Base-by-base conservation (phyloP, 768 basidiomycete genomes). In the Boletus rubropictus region DNA sequence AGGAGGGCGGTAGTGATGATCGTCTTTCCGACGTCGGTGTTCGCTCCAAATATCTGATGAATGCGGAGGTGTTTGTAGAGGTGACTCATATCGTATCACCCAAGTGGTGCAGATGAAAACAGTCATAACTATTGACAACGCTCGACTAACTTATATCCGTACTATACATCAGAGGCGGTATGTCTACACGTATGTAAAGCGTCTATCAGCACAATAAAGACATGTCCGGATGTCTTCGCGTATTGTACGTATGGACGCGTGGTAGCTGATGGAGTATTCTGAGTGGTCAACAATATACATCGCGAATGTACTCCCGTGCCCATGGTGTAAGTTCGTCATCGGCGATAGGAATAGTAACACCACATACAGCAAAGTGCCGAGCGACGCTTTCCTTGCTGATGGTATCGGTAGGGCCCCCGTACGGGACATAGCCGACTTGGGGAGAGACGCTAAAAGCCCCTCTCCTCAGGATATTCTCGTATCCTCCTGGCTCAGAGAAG, bases 1-100 rank as follows among this genome's bases (percentile, higher is more conserved):
- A 84, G 79, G 29, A 98, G 80, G 1, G 89, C 89, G 2, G 92
- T 80, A 1, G 90, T 86, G 44, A 97, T 71, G 48, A 97, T 77
- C 0, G 94, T 96, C 69, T 98, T 97, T 22, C 95, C 95, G 41
- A 97, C 93, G 66, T 92, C 84, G 2, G 95, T 98, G 67, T 95
- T 96, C 1, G 94, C 92, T 27, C 95, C 95, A 60, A 96, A 95
- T 49, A 97, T 72, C 63, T 95, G 90, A 65, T 93, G 89, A 25
- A 92, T 72, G 15, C 90, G 81, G 28, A 97, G 76, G 61, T 93
- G 77, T 58, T 80, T 83, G 73, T 87, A 94, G 37, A 98, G 82
- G 18, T 84, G 76, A 40, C 87, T 80, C 90, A 93, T 92, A 17
- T 31, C 36, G 32, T 92, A 18, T 31, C 36, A 32, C n/a, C n/a